Base-by-base conservation (phyloP, 495 filamentous ascomycete species). In the Xylaria intraflava region DNA sequence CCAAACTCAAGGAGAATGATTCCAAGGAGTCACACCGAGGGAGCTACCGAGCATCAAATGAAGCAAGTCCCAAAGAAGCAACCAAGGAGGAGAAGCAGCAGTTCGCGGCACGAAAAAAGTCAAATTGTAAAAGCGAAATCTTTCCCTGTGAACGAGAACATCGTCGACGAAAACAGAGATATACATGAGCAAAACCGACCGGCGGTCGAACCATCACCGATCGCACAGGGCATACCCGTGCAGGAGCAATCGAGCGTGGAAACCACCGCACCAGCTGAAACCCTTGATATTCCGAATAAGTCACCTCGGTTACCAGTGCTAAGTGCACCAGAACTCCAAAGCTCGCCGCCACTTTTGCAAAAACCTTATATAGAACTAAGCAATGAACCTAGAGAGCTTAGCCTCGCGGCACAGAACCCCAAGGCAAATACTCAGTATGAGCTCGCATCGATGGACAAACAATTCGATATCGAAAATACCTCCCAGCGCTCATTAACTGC, bases 1-100 rank as follows among this genome's bases (percentile, higher is more conserved):
- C 76, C 78, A 11, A 80, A 81, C 41, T 79, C 79, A 10, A 70
- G 80, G 55, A 72, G 74, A 46, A 77, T 83, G 69, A 65, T 82
- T 14, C 68, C 68, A 9, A 70, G 56, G 44, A 58, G 58, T 0
- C 61, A 71, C 17, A 43, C 74, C 14, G 38, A 49, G 10, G 55
- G 65, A 6, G 65, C 65, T 26, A 62, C 65, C 24, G 68, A 76
- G 36, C 69, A 71, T 31, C 52, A 58, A 4, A 59, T 80, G 11
- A 62, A 74, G 27, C 71, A 81, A 38, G 66, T 74, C 27, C 64
- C 76, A 2, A 74, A 77, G 39, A 71, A 68, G 41, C 74, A 77
- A 6, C 67, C 75, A 10, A 79, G 72, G 46, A 83, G 78, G 61
- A 86, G 78, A 62, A 70, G 76, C 19, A 43, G 24, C 6, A 66